Base-by-base conservation (phyloP, 345 rosid species). In the Pugionium cornutum region DNA sequence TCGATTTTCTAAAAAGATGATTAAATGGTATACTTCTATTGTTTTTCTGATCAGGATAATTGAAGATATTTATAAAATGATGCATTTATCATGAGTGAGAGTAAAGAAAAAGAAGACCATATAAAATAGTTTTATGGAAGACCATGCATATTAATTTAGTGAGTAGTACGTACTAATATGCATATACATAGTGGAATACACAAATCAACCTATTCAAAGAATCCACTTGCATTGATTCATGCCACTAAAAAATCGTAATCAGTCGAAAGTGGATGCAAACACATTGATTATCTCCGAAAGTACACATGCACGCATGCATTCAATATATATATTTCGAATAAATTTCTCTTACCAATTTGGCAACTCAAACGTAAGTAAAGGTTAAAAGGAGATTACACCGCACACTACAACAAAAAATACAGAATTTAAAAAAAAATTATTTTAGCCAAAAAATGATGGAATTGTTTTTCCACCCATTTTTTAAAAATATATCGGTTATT, bases 191-290 rank as follows among this genome's bases (percentile, higher is more conserved):
- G 46, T 47, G 40, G 58, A 31, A 49, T 58, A 25, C 8, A 18
- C 26, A 37, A 68, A 48, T 37, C 36, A 37, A 48, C 50, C 5
- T 35, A 35, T 11, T 49, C 25, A 41, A 36, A 43, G 28, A 51
- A 33, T 48, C 28, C 58, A 48, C 5, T 42, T 55, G 51, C 49
- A 57, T 33, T 60, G 9, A 40, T 67, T 4, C 9, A 71, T 47
- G 58, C 42, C 18, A 64, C 65, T 70, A 42, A 72, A 64, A 65
- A 72, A 9, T 50, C 55, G 66, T 44, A 58, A 64, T 50, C 60
- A 51, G 56, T 66, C 30, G 70, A 58, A 72, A 65, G 59, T 72
- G 71, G 61, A 51, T 33, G 66, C 39, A 49, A 50, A 57, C 36
- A 64, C 42, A 54, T 62, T 56, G 53, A 27, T 42, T 35, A 50